A percentile compares a stretch with the other conserved stretches of the same genome.
These are phyloP conservation scores for Exophiala spinifera DNA, from an alignment of 2,329 filamentous ascomycete species.

Conservation along the genomic window DNA sequence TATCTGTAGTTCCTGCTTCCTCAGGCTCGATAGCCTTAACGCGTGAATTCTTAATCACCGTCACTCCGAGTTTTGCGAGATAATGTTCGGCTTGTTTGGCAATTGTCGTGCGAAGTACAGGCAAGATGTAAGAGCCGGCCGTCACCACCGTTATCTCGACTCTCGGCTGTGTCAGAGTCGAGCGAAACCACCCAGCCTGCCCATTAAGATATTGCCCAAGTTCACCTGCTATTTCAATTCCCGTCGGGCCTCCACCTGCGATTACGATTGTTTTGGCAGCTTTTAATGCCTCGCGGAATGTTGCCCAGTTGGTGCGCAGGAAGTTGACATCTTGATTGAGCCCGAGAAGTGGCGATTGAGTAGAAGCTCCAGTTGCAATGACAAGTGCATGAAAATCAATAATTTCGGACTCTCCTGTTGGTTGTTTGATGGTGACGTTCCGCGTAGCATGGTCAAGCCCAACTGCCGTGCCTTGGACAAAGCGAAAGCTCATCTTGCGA, in stretches of 20 bases:
- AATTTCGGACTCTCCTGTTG: conserved; percentile 14
- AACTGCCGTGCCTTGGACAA: conserved; percentile 44
- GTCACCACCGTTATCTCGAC: conserved; percentile 48
- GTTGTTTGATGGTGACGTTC: conserved; percentile 33
- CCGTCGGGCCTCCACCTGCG: conserved; percentile 44
- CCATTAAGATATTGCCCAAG: conserved; percentile 53
- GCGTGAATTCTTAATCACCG: conserved; percentile 42
- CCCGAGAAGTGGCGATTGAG: conserved; percentile 46
- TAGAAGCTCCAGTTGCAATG: conserved; percentile 50
- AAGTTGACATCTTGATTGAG: conserved; percentile 37
- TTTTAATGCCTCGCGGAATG: conserved; percentile 42
- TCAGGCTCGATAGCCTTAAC: conserved; percentile 37
- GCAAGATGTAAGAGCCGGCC: conserved; percentile 39
- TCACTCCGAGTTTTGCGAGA: conserved; percentile 48
- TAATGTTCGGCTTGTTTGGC: conserved; percentile 42
- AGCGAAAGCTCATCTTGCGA: conserved; percentile 36
- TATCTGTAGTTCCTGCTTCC: conserved; percentile 30
- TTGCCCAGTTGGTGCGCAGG: conserved; percentile 37
- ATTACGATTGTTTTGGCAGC: conserved; percentile 45
- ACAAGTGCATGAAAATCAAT: conserved; percentile 47
- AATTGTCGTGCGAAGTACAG: conserved; percentile 39
- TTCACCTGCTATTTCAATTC: conserved; percentile 50
- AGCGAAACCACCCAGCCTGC: conserved; percentile 39
- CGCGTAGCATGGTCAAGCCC: conserved; percentile 37
- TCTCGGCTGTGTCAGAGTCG: conserved; percentile 35